Percentiles rank a stretch among this genome's conserved stretches.
Evolutionary conservation across 1,284 basidiomycete species (phyloP).

Genomic region (Termitomyces sp.): DNA sequence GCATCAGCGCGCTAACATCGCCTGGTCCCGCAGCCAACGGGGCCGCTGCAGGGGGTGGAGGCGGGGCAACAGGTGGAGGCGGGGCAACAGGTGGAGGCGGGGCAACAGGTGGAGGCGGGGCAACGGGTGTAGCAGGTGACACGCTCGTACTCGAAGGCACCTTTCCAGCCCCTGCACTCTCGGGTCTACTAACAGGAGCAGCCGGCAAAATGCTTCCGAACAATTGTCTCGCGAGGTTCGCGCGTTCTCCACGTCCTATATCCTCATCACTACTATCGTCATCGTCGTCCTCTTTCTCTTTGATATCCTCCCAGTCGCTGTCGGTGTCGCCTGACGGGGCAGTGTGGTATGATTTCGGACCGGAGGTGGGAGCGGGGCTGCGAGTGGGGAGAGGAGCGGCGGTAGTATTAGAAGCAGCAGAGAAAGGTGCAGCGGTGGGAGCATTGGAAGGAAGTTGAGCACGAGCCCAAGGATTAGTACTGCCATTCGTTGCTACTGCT

Average conservation of each 20-base stretch:
- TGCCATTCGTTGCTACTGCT: conserved; percentile 31
- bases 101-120: conserved; percentile 26
- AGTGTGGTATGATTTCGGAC: background rate
- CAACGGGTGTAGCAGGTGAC: conserved; percentile 27
- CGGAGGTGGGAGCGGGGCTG: conserved; percentile 33
- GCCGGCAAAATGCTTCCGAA: conserved; percentile 64
- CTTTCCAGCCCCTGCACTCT: conserved; percentile 29
- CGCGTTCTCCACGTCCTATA: conserved; percentile 54
- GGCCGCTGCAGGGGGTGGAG: conserved; percentile 26
- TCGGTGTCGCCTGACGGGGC: conserved; percentile 34
- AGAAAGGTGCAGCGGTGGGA: conserved; percentile 18
- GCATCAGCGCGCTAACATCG: conserved; percentile 69
- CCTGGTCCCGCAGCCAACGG: conserved; percentile 29
- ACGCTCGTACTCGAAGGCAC: conserved; percentile 21
- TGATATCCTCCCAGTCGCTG: conserved; percentile 84
- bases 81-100: conserved; percentile 32
- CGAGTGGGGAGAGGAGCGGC: conserved; percentile 35
- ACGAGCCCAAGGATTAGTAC: conserved; percentile 62
- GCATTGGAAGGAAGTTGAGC: conserved; percentile 6
- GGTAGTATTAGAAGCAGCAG: conserved; percentile 30
- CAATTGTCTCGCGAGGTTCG: conserved; percentile 71
- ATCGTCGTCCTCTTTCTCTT: conserved; percentile 56
- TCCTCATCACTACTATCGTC: conserved; percentile 78
- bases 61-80: conserved; percentile 27
- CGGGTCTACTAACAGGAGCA: conserved; percentile 32